Evolutionary conservation across 805 yeast species (phyloP).

Genomic region (Starmerella kuoi): DNA sequence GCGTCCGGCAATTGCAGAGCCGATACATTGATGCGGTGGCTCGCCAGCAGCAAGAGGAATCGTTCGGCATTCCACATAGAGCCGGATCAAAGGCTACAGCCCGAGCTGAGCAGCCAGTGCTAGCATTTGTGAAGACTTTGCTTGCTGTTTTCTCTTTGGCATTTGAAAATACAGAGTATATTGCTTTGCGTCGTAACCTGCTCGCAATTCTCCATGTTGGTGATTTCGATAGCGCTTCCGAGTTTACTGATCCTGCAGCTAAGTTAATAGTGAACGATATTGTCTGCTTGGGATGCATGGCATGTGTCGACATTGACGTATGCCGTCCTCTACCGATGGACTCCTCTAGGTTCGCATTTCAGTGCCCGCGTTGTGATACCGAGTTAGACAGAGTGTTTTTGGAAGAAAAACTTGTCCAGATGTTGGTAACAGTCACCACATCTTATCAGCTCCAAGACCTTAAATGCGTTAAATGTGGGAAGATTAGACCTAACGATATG

Average conservation of each 20-base stretch:
- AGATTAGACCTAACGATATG: conserved; percentile 54
- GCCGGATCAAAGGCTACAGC: conserved; percentile 52
- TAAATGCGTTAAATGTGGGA: conserved; percentile 65
- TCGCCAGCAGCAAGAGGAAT: conserved; percentile 48
- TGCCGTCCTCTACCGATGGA: conserved; percentile 37
- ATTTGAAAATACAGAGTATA: conserved; percentile 53
- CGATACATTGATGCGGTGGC: conserved; percentile 61
- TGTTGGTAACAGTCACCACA: conserved; percentile 44
- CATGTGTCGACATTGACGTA: conserved; percentile 63
- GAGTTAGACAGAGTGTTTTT: conserved; percentile 53
- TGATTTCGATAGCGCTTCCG: conserved; percentile 70
- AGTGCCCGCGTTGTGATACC: conserved; percentile 42
- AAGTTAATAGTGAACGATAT: conserved; percentile 54
- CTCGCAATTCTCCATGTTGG: conserved; percentile 62
- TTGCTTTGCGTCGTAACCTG: conserved; percentile 63
- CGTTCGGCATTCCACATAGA: conserved; percentile 59
- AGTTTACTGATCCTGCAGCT: conserved; percentile 62
- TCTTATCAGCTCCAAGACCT: conserved; percentile 67
- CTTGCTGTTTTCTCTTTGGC: conserved; percentile 64
- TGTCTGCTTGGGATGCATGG: conserved; percentile 69
- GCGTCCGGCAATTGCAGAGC: conserved; percentile 52
- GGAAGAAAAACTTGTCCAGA: conserved; percentile 68
- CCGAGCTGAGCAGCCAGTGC: conserved; percentile 51
- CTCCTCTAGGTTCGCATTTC: conserved; percentile 41
- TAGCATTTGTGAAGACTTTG: conserved; percentile 66